Base-by-base conservation (phyloP, 176 grass and related monocot genomes). In the Chloris gayana region DNA sequence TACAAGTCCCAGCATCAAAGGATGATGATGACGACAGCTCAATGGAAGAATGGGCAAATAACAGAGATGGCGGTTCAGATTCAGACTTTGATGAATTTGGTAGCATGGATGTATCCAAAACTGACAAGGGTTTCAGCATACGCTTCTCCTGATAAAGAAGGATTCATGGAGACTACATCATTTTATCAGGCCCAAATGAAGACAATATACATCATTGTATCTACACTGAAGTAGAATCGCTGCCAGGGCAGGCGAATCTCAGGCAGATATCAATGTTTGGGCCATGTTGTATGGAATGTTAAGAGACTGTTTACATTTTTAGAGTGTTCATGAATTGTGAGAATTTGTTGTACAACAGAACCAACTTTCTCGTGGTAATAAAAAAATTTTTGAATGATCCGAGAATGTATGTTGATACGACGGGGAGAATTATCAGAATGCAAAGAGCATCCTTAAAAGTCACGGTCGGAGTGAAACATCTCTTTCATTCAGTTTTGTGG, bases 31-130 rank as follows among this genome's bases (percentile, higher is more conserved):
- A 83, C 22, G 86, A 82, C 39, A 83, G 81, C 45, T 91, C 84
- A 25, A 54, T 51, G 4, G 87, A 84, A 77, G 92, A 90, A 78
- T 94, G 91, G 91, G 80, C 62, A 64, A 91, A 90, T 66, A 77
- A 70, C 73, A 85, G 56, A 58, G 81, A 87, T 83, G 64, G 38
- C 21, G 81, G 73, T 34, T 88, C 71, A 9, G 91, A 88, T 80
- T 86, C 89, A 1, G 91, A 85, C 46, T 67, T 90, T 11, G 95
- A 98, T 24, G 88, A 97, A 76, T 97, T 97, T 49, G 93, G 93
- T 63, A 84, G 57, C 78, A 85, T 81, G 85, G 82, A 83, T 77
- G 79, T 81, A 21, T 83, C 88, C n/a, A 83, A 77, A 60, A 90
- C 76, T 22, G 87, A 93, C 45, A 87, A 90, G 74, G 91, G 82